These are phyloP conservation scores for Mentha longifolia DNA, from an alignment of 257 asterid species.

Conservation along the genomic window DNA sequence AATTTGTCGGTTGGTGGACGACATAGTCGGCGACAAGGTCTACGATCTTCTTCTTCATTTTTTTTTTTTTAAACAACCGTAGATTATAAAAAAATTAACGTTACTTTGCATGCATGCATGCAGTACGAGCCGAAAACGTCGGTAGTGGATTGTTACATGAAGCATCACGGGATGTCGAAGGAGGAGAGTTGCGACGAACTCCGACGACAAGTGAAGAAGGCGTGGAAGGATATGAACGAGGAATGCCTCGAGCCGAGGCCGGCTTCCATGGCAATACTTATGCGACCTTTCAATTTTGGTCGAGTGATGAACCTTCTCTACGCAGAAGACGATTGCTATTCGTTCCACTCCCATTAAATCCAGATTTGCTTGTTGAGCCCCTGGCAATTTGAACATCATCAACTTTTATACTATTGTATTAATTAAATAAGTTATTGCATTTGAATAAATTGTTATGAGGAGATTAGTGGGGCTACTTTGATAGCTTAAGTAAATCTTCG, in stretches of 20 bases:
- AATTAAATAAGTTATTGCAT: neutral
- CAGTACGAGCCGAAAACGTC: neutral
- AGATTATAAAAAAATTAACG: too few species aligned
- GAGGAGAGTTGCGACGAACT: neutral
- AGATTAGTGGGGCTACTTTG: neutral
- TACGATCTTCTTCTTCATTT: too few species aligned
- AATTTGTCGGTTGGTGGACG: slow-evolving; percentile 37
- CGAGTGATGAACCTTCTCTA: neutral
- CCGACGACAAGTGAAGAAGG: neutral
- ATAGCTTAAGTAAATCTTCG: neutral
- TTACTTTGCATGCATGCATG: neutral
- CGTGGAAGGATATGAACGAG: slow-evolving; percentile 10
- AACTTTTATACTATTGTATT: too few species aligned
- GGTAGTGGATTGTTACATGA: neutral
- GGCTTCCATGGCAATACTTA: neutral
- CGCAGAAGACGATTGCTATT: neutral
- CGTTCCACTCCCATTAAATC: neutral
- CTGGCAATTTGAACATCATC: neutral
- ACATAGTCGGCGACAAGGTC: slow-evolving; percentile 35
- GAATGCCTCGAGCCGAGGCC: neutral
- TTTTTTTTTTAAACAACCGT: too few species aligned
- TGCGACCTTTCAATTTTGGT: neutral
- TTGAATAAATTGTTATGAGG: too few species aligned
- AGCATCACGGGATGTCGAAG: neutral
- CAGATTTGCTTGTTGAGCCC: neutral